These are phyloP conservation scores for Colletotrichum falcatum DNA, from an alignment of 2,329 filamentous ascomycete species.

Conservation along the genomic window DNA sequence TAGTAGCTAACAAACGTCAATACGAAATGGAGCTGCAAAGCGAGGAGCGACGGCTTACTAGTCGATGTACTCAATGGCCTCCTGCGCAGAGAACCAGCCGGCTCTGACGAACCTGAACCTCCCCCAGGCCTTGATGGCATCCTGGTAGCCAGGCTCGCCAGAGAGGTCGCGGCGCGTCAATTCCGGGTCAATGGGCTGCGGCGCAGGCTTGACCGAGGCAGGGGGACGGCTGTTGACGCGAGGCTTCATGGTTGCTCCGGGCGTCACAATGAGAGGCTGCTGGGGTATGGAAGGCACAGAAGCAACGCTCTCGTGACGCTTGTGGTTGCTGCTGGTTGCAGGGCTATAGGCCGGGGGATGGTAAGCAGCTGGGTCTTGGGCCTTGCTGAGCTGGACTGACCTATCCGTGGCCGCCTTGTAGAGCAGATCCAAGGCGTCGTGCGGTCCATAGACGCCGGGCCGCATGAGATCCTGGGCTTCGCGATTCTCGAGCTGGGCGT, in stretches of 20 bases:
- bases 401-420: conserved; percentile 85
- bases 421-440: conserved; percentile 91
- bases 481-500: conserved; percentile 72
- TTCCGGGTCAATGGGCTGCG: conserved; percentile 60
- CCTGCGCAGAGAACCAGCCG: conserved; percentile 94
- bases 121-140: conserved; percentile 88
- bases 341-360: conserved; percentile 34
- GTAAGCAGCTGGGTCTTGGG: conserved; percentile 39
- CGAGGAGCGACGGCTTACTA: conserved; percentile 70
- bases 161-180: conserved; percentile 58
- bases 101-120: conserved; percentile 94
- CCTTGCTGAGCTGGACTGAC: conserved; percentile 50
- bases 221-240: conserved; percentile 16
- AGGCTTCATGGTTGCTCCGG: conserved; percentile 39
- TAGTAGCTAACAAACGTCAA: conserved; percentile 75
- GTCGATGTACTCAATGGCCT: conserved; percentile 93
- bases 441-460: conserved; percentile 85
- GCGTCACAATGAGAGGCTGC: conserved; percentile 38
- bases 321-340: conserved; percentile 43
- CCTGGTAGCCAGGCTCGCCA: conserved; percentile 68
- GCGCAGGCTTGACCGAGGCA: conserved; percentile 46
- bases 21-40: neutral
- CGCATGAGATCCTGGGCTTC: conserved; percentile 75
- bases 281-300: conserved; percentile 43
- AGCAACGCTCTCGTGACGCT: conserved; percentile 48